These are phyloP conservation scores for Xylariales sp. DNA, from an alignment of 2,329 filamentous ascomycete species.

Conservation along the genomic window DNA sequence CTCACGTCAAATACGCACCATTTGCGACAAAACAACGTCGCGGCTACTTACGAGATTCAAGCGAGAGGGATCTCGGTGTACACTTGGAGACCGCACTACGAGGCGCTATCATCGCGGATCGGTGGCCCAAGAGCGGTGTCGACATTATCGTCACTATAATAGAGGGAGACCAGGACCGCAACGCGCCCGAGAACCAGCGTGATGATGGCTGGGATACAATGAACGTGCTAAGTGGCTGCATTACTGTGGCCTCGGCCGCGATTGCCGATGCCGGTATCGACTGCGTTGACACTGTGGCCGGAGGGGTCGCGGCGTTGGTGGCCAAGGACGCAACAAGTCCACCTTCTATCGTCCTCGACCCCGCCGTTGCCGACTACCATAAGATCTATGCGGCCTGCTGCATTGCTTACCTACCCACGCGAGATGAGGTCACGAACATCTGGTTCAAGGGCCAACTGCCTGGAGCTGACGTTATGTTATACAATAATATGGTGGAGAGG, in stretches of 20 bases:
- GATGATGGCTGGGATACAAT: conserved; percentile 86
- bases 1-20: conserved; percentile 95
- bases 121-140: conserved; percentile 99
- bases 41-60: conserved; percentile 86
- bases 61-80: conserved; percentile 88
- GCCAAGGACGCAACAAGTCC: conserved; percentile 51
- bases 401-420: conserved; percentile 85
- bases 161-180: conserved; percentile 87
- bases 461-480: conserved; percentile 55
- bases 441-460: conserved; percentile 85
- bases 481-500: conserved; percentile 56
- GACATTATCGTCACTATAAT: conserved; percentile 93
- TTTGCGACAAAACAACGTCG: conserved; percentile 87
- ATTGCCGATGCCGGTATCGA: conserved; percentile 96
- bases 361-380: conserved; percentile 82
- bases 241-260: conserved; percentile 92
- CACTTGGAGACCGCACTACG: conserved; percentile 92
- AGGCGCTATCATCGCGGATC: conserved; percentile 89
- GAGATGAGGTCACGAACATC: conserved; percentile 92
- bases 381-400: conserved; percentile 85
- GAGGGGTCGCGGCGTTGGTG: conserved; percentile 87
- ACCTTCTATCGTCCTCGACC: conserved; percentile 76
- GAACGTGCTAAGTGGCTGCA: conserved; percentile 90
- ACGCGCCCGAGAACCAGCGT: conserved; percentile 58
- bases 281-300: conserved; percentile 89